Evolutionary conservation across 768 basidiomycete genomes (phyloP), one percentile per base, ranked within the genome.

Genomic region (Hortiboletus campestris): DNA sequence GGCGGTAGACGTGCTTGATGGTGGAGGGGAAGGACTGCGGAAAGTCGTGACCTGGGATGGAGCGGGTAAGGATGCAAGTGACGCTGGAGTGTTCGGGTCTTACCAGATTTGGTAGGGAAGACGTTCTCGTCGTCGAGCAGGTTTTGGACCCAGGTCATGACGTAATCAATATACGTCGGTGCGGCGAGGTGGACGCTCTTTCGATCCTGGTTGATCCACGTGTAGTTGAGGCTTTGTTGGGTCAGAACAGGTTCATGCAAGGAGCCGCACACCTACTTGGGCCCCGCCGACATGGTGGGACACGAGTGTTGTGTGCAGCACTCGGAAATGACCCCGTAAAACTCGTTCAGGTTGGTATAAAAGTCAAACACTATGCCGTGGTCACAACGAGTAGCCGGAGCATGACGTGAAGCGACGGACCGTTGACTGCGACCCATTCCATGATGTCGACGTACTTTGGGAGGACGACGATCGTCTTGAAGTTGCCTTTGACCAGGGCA

Each of bases 131-230:
- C 95, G 63, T 98, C 92, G 32, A 98, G 78, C 28, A 96, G 80
- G 67, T 91, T 94, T 71, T 98, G 96, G 28, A 97, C 84, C 79
- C 93, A 94, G 5, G 94, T 93, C 89, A 98, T 94, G 64, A 98
- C 96, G 60, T 92, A 96, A 77, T 98, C 96, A 65, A 98, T 93
- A 73, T 98, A 98, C 1, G 91, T 95, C 7, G 96, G 94, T 14
- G 96, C 96, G 1, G 96, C 86, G 0, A 98, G 79, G 60, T 88
- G 78, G 25, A 94, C 86, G 57, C 88, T 86, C 68, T 93, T 92
- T 55, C 94, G 89, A 66, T 87, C 89, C 64, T 92, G 89, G 67
- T 92, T 95, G 55, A 90, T 87, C 96, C 96, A 98, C 1, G 86
- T 86, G 74, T 97, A 98, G 72, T 91, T 94, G 67, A 97, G 76